Evolutionary conservation across 306 rosid genomes (phyloP).

Genomic region (Datisca glomerata): DNA sequence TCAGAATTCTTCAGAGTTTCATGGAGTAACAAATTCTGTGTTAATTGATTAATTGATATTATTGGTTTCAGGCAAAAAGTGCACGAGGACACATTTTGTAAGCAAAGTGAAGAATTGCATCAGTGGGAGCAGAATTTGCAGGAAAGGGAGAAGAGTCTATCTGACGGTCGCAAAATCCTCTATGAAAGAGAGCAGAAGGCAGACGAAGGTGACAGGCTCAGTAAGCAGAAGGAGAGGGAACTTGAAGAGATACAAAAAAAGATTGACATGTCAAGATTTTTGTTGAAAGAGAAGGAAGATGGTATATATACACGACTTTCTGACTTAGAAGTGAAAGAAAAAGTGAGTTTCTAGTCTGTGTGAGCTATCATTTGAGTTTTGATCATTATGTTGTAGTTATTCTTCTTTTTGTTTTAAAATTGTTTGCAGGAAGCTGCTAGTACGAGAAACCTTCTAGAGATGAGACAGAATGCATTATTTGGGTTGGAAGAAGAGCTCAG

Average conservation of each 20-base stretch:
- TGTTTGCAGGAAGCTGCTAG: slow-evolving; percentile 46
- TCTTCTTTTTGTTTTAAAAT: too few species aligned
- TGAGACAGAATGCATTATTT: slow-evolving; percentile 45
- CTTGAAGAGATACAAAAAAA: slow-evolving; percentile 40
- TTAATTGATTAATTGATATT: slow-evolving; percentile 1
- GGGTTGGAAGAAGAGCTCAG: slow-evolving; percentile 47
- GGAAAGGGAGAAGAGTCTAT: slow-evolving; percentile 56
- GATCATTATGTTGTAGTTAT: too few species aligned
- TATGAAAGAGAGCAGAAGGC: slow-evolving; percentile 46
- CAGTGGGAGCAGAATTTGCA: slow-evolving; percentile 68
- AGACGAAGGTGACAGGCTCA: slow-evolving; percentile 35
- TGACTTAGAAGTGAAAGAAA: slow-evolving; percentile 43
- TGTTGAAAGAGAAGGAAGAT: slow-evolving; percentile 51
- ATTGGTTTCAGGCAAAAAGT: slow-evolving; percentile 58
- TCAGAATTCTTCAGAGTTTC: not conserved
- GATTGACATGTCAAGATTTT: slow-evolving; percentile 25
- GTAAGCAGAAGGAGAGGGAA: slow-evolving; percentile 48
- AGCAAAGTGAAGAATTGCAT: slow-evolving; percentile 60
- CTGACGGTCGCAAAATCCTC: slow-evolving; percentile 30
- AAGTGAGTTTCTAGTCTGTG: slow-evolving; percentile 28
- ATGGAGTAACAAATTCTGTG: too few species aligned
- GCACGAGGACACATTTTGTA: slow-evolving; percentile 41
- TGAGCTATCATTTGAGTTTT: slow-evolving; percentile 2
- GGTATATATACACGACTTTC: slow-evolving; percentile 34
- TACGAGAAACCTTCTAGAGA: slow-evolving; percentile 26